Percentiles rank a stretch among this genome's conserved stretches.
Evolutionary conservation across 1,139 yeast species (phyloP).

Genomic region (Zygotorulaspora mrakii): DNA sequence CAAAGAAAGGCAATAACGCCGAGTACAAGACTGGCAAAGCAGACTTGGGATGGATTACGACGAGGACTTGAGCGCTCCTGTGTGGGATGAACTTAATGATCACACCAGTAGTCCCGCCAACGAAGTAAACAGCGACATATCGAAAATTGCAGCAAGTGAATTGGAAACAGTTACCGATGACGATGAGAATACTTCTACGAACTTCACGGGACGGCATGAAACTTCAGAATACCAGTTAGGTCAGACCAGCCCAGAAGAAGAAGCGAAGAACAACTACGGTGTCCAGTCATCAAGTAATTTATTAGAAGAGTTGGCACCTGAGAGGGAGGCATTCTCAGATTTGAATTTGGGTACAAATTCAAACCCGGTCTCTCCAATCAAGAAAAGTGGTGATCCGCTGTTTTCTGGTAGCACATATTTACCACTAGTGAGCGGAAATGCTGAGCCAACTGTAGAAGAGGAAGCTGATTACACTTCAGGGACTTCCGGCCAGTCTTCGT

Average conservation of each 20-base stretch:
- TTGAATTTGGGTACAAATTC: conserved; percentile 14
- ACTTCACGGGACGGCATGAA: conserved; percentile 5
- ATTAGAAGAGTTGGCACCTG: conserved; percentile 29
- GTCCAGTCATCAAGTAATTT: conserved; percentile 12
- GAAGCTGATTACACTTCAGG: conserved; percentile 2
- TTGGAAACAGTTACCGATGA: conserved; percentile 18
- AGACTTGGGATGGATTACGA: conserved; percentile 24
- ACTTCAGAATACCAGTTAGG: conserved; percentile 13
- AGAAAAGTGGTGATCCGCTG: conserved; percentile 22
- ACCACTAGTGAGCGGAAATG: conserved; percentile 18
- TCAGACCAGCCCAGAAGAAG: conserved; percentile 3
- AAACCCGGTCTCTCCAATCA: conserved; percentile 14
- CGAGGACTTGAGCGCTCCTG: conserved; percentile 30
- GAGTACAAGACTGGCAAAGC: conserved; percentile 1
- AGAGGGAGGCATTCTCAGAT: conserved; percentile 25
- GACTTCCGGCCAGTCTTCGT: conserved; percentile 7
- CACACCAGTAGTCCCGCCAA: conserved; percentile 11
- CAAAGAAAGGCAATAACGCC: background rate
- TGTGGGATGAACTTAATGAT: conserved; percentile 32
- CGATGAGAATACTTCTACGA: conserved; percentile 10
- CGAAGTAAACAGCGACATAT: conserved; percentile 26
- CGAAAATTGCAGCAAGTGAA: conserved; percentile 19
- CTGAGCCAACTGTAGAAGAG: background rate
- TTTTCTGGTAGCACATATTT: conserved; percentile 25
- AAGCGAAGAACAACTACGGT: conserved; percentile 6